These are phyloP conservation scores for Fonsecaea monophora DNA, from an alignment of 2,329 filamentous ascomycete species.

Conservation along the genomic window DNA sequence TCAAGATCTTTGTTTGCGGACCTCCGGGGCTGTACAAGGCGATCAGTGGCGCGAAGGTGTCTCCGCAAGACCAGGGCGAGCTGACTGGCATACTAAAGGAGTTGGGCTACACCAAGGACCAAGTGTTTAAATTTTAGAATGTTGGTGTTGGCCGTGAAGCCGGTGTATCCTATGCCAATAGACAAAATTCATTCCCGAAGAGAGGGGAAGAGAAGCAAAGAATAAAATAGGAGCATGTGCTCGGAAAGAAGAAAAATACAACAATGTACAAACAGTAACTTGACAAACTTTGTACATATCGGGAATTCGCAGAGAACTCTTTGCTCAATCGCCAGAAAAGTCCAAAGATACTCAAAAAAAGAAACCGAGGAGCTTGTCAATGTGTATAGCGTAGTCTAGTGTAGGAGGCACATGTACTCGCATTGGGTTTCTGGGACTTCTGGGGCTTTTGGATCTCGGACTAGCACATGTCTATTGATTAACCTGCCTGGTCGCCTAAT, in stretches of 20 bases:
- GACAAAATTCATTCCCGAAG: neutral
- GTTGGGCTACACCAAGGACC: constrained; percentile 81
- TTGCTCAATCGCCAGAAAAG: too few relatives aligned
- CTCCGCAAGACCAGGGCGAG: constrained; percentile 93
- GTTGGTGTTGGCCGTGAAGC: neutral
- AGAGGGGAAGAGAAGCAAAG: neutral
- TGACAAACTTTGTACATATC: neutral
- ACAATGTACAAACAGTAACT: too few relatives aligned
- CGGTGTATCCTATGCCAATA: neutral
- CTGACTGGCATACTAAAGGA: constrained; percentile 81
- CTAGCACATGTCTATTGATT: too few relatives aligned
- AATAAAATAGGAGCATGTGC: neutral
- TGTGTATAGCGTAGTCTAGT: too few relatives aligned
- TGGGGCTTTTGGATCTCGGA: too few relatives aligned
- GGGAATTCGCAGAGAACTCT: neutral
- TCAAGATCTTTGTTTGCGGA: constrained; percentile 96
- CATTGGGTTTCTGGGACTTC: too few relatives aligned
- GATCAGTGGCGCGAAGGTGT: constrained; percentile 86
- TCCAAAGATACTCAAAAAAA: too few relatives aligned
- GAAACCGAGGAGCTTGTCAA: too few relatives aligned
- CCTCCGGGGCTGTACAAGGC: constrained; percentile 93
- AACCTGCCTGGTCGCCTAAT: too few relatives aligned
- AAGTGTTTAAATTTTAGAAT: constrained; percentile 90
- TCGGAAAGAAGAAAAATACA: too few relatives aligned
- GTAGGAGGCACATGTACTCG: too few relatives aligned